A percentile compares a stretch with the other conserved stretches of the same genome.
Conservation (phyloP, 768 basidiomycete species). For the Rhodotorula babjevae region DNA sequence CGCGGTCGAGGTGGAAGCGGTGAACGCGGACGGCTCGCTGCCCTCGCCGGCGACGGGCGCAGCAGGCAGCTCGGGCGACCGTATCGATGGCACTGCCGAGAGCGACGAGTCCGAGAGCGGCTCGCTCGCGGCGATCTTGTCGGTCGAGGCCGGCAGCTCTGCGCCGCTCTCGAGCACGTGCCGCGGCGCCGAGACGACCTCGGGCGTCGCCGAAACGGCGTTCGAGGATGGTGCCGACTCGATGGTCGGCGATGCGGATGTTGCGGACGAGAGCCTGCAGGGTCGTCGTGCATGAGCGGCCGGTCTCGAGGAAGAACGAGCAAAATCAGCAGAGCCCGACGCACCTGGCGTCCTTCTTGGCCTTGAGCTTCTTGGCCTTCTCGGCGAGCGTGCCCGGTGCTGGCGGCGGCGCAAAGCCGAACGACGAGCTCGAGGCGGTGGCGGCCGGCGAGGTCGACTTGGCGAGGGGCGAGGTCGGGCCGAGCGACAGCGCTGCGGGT, state of each 20-base stretch:
- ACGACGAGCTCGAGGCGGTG: neutral
- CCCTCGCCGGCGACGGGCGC: neutral
- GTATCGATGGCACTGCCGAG: no score
- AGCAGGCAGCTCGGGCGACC: neutral
- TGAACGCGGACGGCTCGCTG: neutral
- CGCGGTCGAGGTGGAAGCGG: neutral
- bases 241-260: neutral
- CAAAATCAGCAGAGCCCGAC: neutral
- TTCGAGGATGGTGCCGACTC: no score
- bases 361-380: neutral
- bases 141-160: no score
- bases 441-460: neutral
- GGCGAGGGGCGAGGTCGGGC: neutral
- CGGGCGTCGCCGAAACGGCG: no score
- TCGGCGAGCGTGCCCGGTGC: neutral
- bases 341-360: neutral
- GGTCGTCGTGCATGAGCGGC: no score
- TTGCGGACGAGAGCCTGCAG: neutral
- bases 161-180: no score
- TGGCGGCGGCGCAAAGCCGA: neutral
- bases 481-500: neutral
- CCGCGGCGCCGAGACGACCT: no score
- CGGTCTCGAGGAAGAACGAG: neutral
- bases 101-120: no score
- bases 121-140: no score